Evolutionary conservation across 2,329 filamentous ascomycete genomes (phyloP), one percentile per base, ranked within the genome.

Genomic region (Talaromyces sp.): DNA sequence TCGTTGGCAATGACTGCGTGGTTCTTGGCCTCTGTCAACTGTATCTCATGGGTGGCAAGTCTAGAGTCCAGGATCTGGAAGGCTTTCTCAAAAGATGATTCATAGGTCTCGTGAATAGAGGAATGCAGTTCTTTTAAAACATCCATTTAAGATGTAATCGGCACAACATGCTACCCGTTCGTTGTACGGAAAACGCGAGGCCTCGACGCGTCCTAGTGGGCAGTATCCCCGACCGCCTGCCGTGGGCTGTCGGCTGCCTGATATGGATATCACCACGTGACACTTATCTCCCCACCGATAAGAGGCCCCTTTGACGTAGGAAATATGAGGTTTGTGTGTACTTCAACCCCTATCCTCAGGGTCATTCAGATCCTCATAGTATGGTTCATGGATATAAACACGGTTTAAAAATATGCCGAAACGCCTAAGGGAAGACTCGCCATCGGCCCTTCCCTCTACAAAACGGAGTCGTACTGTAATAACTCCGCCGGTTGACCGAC

Each of bases 401-500:
- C 20, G 37, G n/a, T n/a, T 20, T 19, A 20, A 2, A 55, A 68
- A 52, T n/a, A 73, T 74, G 70, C 53, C 65, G 13, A 74, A 75
- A 57, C 69, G 70, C 54, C 50, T 47, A 43, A 58, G 65, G 45
- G 57, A 63, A 30, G 51, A 58, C 41, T 52, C 50, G 7, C 49
- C 49, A 4, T 33, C 43, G 11, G 51, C 55, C 36, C 39, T 47
- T 19, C 70, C 62, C 19, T 58, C 70, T n/a, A 51, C 65, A 10
- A 86, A 86, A 68, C 73, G 79, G 52, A 62, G 65, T 48, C 70
- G 76, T 27, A 66, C 67, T 48, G 61, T 29, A 41, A 50, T 49
- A 65, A 39, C 37, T 19, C 49, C 51, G 35, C 42, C 52, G 40
- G 59, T 69, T 51, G 89, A 96, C 72, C 78, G 80, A 43, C 71